Evolutionary conservation across 2,329 filamentous ascomycete species (phyloP), one percentile per base, ranked within the genome.

Genomic region (Trichoderma arundinaceum): DNA sequence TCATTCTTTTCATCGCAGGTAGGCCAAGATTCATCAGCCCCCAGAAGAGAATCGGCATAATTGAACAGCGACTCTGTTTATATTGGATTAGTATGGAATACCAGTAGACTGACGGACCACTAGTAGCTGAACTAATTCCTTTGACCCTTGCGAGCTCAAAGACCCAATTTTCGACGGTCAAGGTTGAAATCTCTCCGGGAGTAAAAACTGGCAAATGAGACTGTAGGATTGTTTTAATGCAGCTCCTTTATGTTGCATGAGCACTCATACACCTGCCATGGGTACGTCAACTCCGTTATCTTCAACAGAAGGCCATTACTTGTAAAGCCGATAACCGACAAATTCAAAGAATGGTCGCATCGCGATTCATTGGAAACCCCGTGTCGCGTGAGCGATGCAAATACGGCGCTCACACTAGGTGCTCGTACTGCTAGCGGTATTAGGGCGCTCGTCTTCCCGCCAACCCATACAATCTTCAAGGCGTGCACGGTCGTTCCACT

Each of bases 381-480:
- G 33, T 64, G 61, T 56, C 61, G 61, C 61, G 61, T 64, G 61
- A 64, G 61, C 61, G 32, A 33, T 39, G 32, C 19, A 54, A 43
- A 9, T 38, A 17, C 33, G 22, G 10, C 22, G 22, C 22, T 28
- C 22, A 28, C 22, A 28, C 22, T 28, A 28, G 2, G 22, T 28
- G 4, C 22, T 28, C 4, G 22, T 28, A 28, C 22, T 44, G 32
- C 56, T 38, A 59, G 56, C 43, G 43, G 32, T 59, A 15, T 28
- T 60, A 39, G 33, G 17, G 43, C 33, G 43, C 44, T 28, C 41
- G 7, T 28, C 13, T 13, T 61, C 35, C 57, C 39, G 54, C 41
- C n/a, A 48, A 48, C 35, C 13, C 43, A n/a, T 39, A 41, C 17
- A 65, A 12, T 35, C 46, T 56, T 56, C 38, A 59, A 65, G 46